A percentile compares a stretch with the other conserved stretches of the same genome.
phyloP scores from a whole-genome alignment of 2,329 filamentous ascomycete genomes.

The Botrytis elliptica region DNA sequence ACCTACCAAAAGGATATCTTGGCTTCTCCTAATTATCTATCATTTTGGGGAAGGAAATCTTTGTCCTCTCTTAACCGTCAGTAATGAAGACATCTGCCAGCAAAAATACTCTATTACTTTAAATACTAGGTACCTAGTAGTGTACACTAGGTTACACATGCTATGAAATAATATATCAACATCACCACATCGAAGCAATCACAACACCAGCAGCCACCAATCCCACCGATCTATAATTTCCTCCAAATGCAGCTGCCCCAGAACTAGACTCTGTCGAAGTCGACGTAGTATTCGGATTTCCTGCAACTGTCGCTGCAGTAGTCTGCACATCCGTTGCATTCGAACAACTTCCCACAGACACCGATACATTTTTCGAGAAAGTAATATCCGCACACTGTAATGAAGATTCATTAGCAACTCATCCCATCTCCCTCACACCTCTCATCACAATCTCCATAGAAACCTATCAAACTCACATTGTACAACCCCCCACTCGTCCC shows the following conservation, averaged over 20 bases:
- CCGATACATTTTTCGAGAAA: constrained; percentile 54
- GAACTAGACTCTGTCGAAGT: not conserved
- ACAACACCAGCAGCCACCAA: not conserved
- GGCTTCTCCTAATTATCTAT: not conserved
- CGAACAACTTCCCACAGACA: constrained; percentile 54
- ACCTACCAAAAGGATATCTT: not conserved
- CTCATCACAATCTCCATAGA: not conserved
- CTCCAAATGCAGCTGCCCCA: not conserved
- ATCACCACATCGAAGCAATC: not conserved
- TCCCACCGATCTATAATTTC: not conserved
- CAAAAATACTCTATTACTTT: not conserved
- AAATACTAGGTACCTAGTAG: not conserved
- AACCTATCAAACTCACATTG: constrained; percentile 43
- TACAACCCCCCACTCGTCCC: constrained; percentile 62
- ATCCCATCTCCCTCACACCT: too few species aligned
- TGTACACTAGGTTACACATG: too few species aligned
- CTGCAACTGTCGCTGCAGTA: constrained; percentile 25
- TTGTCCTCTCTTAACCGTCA: not conserved
- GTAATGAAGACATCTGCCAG: not conserved
- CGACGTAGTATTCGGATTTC: constrained; percentile 23
- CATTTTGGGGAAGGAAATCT: not conserved
- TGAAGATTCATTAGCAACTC: not conserved
- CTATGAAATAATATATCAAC: not conserved
- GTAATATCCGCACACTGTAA: constrained; percentile 66
- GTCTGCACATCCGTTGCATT: constrained; percentile 53